These are phyloP conservation scores for Ophiostoma angusticollis DNA, from an alignment of 2,329 filamentous ascomycete species.

Conservation along the genomic window DNA sequence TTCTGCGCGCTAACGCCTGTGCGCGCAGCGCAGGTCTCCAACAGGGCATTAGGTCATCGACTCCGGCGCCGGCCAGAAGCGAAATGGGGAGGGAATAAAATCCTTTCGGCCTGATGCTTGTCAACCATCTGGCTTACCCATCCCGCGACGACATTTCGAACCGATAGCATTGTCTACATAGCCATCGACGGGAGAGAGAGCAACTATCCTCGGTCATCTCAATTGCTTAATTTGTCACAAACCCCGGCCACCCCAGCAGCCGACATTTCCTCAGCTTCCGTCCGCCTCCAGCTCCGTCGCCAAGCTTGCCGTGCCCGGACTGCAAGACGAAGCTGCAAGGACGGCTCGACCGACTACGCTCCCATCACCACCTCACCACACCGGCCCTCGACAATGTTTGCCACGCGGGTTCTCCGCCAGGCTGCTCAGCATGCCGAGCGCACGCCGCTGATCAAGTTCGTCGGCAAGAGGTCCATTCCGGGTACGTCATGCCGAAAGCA, in stretches of 20 bases:
- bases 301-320: too few species aligned
- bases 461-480: conserved; percentile 47
- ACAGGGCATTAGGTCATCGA: not conserved
- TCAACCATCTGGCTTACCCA: too few species aligned
- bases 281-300: not conserved
- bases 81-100: too few species aligned
- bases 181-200: too few species aligned
- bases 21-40: not conserved
- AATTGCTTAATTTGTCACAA: not conserved
- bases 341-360: not conserved
- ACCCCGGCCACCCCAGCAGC: not conserved
- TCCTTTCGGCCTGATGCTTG: too few species aligned
- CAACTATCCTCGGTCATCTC: not conserved
- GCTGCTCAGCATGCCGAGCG: conserved; percentile 47
- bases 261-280: conserved; percentile 1
- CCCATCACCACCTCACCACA: not conserved
- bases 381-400: conserved; percentile 33
- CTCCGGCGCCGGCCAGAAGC: too few species aligned
- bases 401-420: conserved; percentile 44
- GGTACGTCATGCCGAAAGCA: too few species aligned
- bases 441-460: conserved; percentile 47
- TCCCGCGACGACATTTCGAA: too few species aligned
- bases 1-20: conserved; percentile 1
- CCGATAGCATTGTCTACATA: too few species aligned
- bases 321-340: too few species aligned